Base-by-base conservation (phyloP, 345 rosid genomes). In the Eutrema heterophyllum region DNA sequence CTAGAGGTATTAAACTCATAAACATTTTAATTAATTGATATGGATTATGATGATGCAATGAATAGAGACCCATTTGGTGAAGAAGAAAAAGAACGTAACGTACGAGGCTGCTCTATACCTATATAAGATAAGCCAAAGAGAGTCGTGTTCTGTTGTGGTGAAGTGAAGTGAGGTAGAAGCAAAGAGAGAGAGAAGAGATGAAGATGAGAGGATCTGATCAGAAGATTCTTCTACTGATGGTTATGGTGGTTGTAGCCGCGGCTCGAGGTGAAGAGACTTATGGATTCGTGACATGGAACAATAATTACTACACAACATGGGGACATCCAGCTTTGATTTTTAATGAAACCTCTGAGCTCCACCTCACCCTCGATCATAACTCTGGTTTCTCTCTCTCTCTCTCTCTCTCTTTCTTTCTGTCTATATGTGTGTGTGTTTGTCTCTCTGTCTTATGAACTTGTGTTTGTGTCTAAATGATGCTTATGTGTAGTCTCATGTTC, bases 341-440 rank as follows among this genome's bases (percentile, higher is more conserved):
- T 58, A 77, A 77, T 71, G 4, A 57, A 71, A 77, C 80, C 72
- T 77, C 80, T 71, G 76, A 77, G 43, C 76, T 78, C 64, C 69
- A 66, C 8, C 77, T 78, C 40, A 71, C 73, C 27, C 81, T 78
- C n/a, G 81, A 78, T 52, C 63, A 71, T 43, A 72, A 33, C 63
- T 77, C 77, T 66, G 81, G 81, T 71, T 24, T 36, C 50, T 36
- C 14, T 64, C 64, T 64, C 66, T 57, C 32, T 30, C 24, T 54
- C 6, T 63, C 45, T 26, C 32, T 63, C 40, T 69, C 32, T 70
- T 64, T 52, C 7, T 50, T 0, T 73, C 16, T 36, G 8, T 32
- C 13, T 69, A 5, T 16, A 11, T 59, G 15, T 67, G 59, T 48
- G 15, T 58, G 27, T 38, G 12, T 67, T 40, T 44, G 70, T 70